Conservation (phyloP, 495 filamentous ascomycete genomes). For the Lasiosphaeriaceae sp. region DNA sequence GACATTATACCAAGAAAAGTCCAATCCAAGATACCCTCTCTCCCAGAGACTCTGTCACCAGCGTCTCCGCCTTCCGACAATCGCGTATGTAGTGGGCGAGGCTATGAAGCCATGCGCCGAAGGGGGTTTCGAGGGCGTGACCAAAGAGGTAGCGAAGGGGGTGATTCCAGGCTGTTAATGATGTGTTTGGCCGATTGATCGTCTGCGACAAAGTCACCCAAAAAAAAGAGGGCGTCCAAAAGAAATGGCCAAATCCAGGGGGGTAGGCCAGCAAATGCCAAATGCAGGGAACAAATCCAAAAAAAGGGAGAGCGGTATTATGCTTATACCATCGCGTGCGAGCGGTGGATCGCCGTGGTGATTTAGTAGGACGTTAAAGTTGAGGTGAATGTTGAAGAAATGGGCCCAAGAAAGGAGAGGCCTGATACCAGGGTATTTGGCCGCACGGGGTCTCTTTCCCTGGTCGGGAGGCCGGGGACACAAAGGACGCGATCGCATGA, state of each 20-base stretch:
- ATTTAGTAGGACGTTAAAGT: neutral
- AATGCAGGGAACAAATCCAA: conserved; percentile 7
- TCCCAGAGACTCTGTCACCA: neutral
- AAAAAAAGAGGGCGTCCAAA: neutral
- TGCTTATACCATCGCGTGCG: neutral
- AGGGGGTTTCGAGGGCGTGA: neutral
- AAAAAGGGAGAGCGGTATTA: conserved; percentile 4
- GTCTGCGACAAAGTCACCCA: neutral
- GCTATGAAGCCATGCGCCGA: conserved; percentile 10
- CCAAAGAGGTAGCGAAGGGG: neutral
- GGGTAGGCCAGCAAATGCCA: no score
- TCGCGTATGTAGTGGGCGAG: neutral
- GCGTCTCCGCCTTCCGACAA: neutral
- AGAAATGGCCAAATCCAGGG: neutral
- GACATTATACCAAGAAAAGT: conserved; percentile 20
- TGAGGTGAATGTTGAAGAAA: neutral
- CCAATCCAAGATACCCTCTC: conserved; percentile 1
- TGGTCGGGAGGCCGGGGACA: no score
- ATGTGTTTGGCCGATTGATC: neutral
- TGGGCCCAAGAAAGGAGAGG: no score
- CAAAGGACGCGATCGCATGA: no score
- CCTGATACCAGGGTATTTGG: no score
- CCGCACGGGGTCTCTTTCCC: no score
- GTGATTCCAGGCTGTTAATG: neutral
- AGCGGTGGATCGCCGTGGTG: neutral